Evolutionary conservation across 495 filamentous ascomycete species (phyloP).

Genomic region (Rostrohypoxylon terebratum): DNA sequence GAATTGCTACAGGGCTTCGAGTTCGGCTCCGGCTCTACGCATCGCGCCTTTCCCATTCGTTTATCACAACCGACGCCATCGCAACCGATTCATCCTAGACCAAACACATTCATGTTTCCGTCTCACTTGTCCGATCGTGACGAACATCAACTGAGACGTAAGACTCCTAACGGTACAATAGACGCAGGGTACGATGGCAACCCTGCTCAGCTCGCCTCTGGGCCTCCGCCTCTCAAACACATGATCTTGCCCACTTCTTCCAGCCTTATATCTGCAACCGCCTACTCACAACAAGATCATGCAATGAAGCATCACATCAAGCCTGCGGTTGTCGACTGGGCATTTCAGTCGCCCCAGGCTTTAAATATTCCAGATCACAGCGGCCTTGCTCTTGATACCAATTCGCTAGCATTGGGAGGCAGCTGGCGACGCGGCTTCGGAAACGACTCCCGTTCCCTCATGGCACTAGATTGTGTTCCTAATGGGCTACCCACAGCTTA

Average conservation of each 20-base stretch:
- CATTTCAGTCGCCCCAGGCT: constrained; percentile 27
- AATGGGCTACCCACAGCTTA: constrained; percentile 43
- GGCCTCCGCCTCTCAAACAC: constrained; percentile 86
- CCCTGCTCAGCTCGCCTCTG: constrained; percentile 76
- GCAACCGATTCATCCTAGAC: constrained; percentile 34
- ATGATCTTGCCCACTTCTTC: constrained; percentile 74
- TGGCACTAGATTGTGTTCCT: constrained; percentile 41
- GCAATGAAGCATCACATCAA: constrained; percentile 28
- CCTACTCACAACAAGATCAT: constrained; percentile 48
- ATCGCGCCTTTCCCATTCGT: constrained; percentile 55
- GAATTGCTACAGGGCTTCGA: constrained; percentile 32
- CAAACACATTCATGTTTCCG: constrained; percentile 43
- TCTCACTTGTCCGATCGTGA: constrained; percentile 54
- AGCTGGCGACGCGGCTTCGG: constrained; percentile 38
- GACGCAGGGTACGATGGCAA: constrained; percentile 95
- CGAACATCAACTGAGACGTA: constrained; percentile 89
- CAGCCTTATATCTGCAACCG: constrained; percentile 53
- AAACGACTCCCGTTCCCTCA: constrained; percentile 33
- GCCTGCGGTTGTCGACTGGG: constrained; percentile 36
- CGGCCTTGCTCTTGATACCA: constrained; percentile 29
- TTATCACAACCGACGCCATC: constrained; percentile 49
- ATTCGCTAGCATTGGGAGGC: constrained; percentile 22
- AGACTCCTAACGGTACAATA: constrained; percentile 93
- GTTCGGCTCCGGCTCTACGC: constrained; percentile 45
- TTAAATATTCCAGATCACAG: constrained; percentile 30